Conservation (phyloP, 306 rosid species). For the Myrica gale region DNA sequence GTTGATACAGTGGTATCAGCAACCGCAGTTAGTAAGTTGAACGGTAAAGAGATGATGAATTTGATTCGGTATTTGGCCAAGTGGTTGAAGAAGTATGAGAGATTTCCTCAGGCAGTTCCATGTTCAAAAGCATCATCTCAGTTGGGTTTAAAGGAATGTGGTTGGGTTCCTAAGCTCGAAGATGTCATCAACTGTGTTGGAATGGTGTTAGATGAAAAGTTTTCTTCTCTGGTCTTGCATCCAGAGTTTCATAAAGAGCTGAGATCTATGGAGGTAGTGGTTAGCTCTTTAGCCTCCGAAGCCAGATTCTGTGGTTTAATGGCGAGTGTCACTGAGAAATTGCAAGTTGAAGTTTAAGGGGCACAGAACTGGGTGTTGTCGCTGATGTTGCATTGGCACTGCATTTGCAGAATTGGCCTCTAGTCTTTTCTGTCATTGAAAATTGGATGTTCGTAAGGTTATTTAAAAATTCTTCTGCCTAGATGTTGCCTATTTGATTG, state of each 20-base stretch:
- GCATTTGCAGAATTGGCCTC: not conserved
- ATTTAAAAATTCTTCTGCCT: not conserved
- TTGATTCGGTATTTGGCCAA: slow-evolving; percentile 69
- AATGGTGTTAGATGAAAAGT: slow-evolving; percentile 65
- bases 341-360: slow-evolving; percentile 37
- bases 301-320: slow-evolving; percentile 52
- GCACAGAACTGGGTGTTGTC: slow-evolving; percentile 16
- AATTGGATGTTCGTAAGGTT: not conserved
- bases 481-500: not conserved
- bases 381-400: slow-evolving; percentile 1
- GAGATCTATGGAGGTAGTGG: slow-evolving; percentile 41
- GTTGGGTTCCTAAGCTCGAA: slow-evolving; percentile 81
- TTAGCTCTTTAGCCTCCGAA: slow-evolving; percentile 55
- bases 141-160: slow-evolving; percentile 63
- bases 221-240: slow-evolving; percentile 67
- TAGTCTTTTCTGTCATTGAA: not conserved
- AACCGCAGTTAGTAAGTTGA: slow-evolving; percentile 59
- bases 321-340: slow-evolving; percentile 48
- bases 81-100: slow-evolving; percentile 86
- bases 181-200: slow-evolving; percentile 59
- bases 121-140: slow-evolving; percentile 41
- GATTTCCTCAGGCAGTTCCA: slow-evolving; percentile 70
- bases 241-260: slow-evolving; percentile 72
- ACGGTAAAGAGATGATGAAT: slow-evolving; percentile 53
- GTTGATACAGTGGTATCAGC: slow-evolving; percentile 49